phyloP scores from a whole-genome alignment of 371 early-diverging fungal species.

The Caulochytrium protostelioides region DNA sequence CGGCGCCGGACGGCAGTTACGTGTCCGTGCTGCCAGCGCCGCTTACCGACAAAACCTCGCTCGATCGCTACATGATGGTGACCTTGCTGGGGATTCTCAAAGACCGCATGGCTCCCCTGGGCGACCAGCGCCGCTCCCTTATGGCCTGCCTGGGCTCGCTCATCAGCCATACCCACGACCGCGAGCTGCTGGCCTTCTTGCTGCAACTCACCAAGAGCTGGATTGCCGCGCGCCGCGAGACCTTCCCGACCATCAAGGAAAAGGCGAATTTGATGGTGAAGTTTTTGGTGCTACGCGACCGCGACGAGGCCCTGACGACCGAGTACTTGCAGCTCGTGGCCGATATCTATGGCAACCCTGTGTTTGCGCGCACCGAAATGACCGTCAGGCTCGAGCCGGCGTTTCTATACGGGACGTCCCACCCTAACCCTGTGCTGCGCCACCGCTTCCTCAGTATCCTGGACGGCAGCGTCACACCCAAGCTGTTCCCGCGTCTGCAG shows the following conservation, averaged over 20 bases:
- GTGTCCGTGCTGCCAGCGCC: too few relatives aligned
- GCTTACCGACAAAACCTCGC: too few relatives aligned
- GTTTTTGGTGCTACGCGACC: constrained; percentile 46
- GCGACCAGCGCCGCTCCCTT: constrained; percentile 71
- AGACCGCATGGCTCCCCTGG: constrained; percentile 53
- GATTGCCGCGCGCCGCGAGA: constrained; percentile 51
- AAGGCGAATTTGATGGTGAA: constrained; percentile 71
- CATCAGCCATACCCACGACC: constrained; percentile 55
- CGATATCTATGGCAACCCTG: constrained; percentile 55
- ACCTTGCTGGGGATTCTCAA: constrained; percentile 52
- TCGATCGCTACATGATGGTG: constrained; percentile 8
- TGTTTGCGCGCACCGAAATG: constrained; percentile 66
- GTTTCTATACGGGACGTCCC: constrained; percentile 69
- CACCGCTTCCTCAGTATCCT: constrained; percentile 59
- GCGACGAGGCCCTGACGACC: constrained; percentile 40
- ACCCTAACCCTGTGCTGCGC: constrained; percentile 51
- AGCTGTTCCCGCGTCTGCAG: constrained; percentile 47
- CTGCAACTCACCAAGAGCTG: constrained; percentile 68
- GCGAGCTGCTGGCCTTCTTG: constrained; percentile 44
- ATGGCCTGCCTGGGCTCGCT: constrained; percentile 56
- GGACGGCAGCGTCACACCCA: constrained; percentile 44
- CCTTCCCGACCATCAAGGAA: constrained; percentile 88
- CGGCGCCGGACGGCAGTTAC: not conserved
- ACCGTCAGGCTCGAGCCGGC: constrained; percentile 81
- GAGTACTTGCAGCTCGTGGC: constrained; percentile 69